These are phyloP conservation scores for Oryza australiensis DNA, from an alignment of 176 grass and related monocot species.

Conservation along the genomic window DNA sequence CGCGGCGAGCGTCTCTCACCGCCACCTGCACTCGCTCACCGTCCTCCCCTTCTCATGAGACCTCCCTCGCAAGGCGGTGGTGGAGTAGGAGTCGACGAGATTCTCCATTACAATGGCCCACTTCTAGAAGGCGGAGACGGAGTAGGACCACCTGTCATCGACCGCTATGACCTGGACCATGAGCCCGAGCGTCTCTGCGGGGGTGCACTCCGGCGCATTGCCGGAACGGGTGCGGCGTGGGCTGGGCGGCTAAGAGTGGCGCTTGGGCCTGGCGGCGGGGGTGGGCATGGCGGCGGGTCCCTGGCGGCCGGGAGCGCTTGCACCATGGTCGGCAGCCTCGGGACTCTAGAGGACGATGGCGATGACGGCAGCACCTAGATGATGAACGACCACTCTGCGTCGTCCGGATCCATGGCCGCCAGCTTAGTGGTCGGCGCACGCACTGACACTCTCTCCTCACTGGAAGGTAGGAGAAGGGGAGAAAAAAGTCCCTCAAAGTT, in stretches of 20 bases:
- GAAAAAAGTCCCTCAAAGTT: no score
- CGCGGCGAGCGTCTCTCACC: no score
- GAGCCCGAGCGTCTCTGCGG: no score
- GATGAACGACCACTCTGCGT: slow-evolving; percentile 38
- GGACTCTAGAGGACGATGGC: no score
- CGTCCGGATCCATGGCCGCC: slow-evolving; percentile 19
- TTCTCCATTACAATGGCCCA: slow-evolving; percentile 90
- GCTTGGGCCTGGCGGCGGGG: no score
- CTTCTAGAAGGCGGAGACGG: slow-evolving; percentile 87
- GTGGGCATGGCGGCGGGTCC: slow-evolving; percentile 17
- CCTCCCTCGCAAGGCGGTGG: not conserved
- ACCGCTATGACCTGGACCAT: no score
- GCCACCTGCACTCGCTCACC: no score
- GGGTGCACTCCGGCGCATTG: no score
- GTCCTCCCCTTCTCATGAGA: no score
- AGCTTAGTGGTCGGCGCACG: no score
- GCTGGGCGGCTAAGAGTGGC: slow-evolving; percentile 35
- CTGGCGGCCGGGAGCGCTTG: slow-evolving; percentile 1
- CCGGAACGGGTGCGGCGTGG: slow-evolving; percentile 65
- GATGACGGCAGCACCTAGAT: slow-evolving; percentile 44
- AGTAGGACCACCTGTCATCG: slow-evolving; percentile 72
- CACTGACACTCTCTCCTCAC: no score
- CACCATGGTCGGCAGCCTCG: not conserved
- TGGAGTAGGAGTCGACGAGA: slow-evolving; percentile 49
- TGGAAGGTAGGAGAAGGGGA: no score